Evolutionary conservation across 2,329 filamentous ascomycete genomes (phyloP).

Genomic region (Fusarium secorum): DNA sequence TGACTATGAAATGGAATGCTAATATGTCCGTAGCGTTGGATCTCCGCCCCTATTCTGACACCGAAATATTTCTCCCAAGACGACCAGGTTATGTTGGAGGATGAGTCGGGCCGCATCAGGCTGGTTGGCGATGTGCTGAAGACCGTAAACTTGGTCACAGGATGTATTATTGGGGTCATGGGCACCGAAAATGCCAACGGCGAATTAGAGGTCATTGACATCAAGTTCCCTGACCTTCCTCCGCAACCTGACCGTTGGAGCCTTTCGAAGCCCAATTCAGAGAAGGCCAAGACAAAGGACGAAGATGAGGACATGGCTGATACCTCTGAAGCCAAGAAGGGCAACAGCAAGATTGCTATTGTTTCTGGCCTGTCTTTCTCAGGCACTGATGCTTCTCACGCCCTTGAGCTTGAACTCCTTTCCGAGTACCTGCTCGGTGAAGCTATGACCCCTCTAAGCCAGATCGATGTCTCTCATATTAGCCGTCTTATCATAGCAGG

Average conservation of each 20-base stretch:
- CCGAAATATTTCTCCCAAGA: constrained; percentile 77
- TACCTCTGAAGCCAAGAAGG: constrained; percentile 41
- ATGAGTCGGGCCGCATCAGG: constrained; percentile 88
- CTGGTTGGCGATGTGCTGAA: constrained; percentile 76
- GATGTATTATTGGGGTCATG: constrained; percentile 92
- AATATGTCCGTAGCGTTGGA: constrained; percentile 73
- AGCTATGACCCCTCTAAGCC: constrained; percentile 66
- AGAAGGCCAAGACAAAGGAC: constrained; percentile 50
- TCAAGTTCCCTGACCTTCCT: constrained; percentile 86
- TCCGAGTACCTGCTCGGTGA: constrained; percentile 91
- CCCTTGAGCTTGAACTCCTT: constrained; percentile 78
- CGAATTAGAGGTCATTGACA: constrained; percentile 89
- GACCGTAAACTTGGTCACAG: constrained; percentile 81
- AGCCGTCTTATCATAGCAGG: constrained; percentile 90
- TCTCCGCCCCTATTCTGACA: constrained; percentile 78
- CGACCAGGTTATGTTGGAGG: constrained; percentile 86
- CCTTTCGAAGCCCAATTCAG: constrained; percentile 59
- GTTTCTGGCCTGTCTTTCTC: constrained; percentile 89
- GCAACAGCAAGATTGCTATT: constrained; percentile 76
- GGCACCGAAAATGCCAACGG: constrained; percentile 93
- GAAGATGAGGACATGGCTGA: constrained; percentile 67
- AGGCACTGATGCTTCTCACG: constrained; percentile 74
- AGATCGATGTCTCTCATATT: constrained; percentile 71
- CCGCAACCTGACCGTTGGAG: constrained; percentile 84
- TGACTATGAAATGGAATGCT: background rate